Conservation (phyloP, 1,139 yeast species). For the Nakaseomyces kungkrabaensis region DNA sequence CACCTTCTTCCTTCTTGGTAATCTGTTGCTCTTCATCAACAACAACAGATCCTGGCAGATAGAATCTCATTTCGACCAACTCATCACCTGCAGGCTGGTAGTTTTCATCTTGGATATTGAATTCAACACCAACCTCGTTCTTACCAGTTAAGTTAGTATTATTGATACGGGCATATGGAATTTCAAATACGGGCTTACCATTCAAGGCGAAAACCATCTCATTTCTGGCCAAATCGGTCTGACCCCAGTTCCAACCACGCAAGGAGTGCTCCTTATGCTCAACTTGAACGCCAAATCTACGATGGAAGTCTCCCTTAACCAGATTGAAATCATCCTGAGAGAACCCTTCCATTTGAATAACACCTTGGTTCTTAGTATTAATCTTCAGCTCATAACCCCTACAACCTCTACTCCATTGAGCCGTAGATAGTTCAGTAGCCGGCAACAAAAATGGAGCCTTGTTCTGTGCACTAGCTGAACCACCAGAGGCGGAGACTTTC, state of each 20-base stretch:
- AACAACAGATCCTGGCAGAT: conserved; percentile 70
- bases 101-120: conserved; percentile 51
- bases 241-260: conserved; percentile 99
- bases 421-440: conserved; percentile 68
- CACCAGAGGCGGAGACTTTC: conserved; percentile 63
- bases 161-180: conserved; percentile 70
- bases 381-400: conserved; percentile 84
- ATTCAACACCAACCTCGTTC: conserved; percentile 86
- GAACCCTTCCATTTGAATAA: conserved; percentile 83
- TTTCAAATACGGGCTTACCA: conserved; percentile 83
- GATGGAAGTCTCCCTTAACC: conserved; percentile 73
- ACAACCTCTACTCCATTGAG: conserved; percentile 88
- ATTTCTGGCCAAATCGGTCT: conserved; percentile 81
- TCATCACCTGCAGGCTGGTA: conserved; percentile 83
- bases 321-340: conserved; percentile 71
- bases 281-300: conserved; percentile 60
- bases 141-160: conserved; percentile 91
- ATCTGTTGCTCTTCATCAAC: conserved; percentile 31
- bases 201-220: conserved; percentile 81
- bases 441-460: conserved; percentile 77
- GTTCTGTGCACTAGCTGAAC: conserved; percentile 37
- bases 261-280: conserved; percentile 85
- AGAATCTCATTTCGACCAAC: conserved; percentile 86
- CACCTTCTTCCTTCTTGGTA: conserved; percentile 33
- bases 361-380: conserved; percentile 82